These are phyloP conservation scores for Phytophthora idaei DNA, from an alignment of 352 stramenopile genomes.

Conservation along the genomic window DNA sequence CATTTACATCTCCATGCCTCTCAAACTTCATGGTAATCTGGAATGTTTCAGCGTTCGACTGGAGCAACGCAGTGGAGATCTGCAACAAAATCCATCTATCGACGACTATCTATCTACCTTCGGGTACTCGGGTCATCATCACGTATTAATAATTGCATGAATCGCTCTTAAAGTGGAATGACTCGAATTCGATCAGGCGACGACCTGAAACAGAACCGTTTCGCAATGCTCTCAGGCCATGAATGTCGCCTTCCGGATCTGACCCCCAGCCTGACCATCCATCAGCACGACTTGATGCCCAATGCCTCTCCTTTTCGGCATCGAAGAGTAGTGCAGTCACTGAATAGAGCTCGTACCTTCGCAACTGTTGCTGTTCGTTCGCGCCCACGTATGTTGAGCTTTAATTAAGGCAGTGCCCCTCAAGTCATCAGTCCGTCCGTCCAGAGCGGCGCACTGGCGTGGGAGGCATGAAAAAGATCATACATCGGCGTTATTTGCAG, in stretches of 20 bases:
- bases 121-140: too few species aligned
- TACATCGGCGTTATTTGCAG: not conserved
- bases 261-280: too few species aligned
- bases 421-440: slow-evolving; percentile 6
- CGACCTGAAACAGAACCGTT: too few species aligned
- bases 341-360: slow-evolving; percentile 7
- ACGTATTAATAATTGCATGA: too few species aligned
- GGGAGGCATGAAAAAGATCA: slow-evolving; percentile 10
- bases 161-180: too few species aligned
- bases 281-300: too few species aligned
- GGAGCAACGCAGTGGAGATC: not conserved
- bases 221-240: not conserved
- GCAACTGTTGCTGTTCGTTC: slow-evolving; percentile 10
- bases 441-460: slow-evolving; percentile 1
- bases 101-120: too few species aligned
- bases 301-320: slow-evolving; percentile 2
- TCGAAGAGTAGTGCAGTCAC: not conserved
- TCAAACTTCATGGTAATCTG: not conserved
- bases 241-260: not conserved
- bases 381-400: not conserved
- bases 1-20: not conserved
- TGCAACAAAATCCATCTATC: not conserved
- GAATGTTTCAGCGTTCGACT: slow-evolving; percentile 7
- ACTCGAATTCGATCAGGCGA: too few species aligned
- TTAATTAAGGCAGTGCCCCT: slow-evolving; percentile 2